A percentile compares a stretch with the other conserved stretches of the same genome.
Conservation (phyloP, 2,329 filamentous ascomycete genomes). For the Fusarium sp. region DNA sequence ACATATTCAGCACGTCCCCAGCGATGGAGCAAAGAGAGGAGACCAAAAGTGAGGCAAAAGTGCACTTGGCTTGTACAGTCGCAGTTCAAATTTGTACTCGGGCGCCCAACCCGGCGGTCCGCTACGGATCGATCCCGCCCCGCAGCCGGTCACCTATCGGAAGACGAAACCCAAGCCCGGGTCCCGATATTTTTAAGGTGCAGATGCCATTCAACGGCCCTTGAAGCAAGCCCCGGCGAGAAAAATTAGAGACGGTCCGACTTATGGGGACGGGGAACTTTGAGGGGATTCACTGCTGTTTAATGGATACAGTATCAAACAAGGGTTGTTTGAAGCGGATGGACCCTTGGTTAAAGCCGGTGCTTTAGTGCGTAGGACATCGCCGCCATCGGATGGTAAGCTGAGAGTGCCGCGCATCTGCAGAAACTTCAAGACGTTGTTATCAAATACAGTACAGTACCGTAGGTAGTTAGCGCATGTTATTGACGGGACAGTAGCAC, state of each 20-base stretch:
- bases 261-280: slow-evolving; percentile 19
- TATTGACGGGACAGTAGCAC: not conserved
- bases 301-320: slow-evolving; percentile 25
- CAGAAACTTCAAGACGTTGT: slow-evolving; percentile 20
- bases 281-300: slow-evolving; percentile 6
- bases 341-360: slow-evolving; percentile 14
- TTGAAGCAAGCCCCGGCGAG: slow-evolving; percentile 20
- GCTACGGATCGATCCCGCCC: slow-evolving; percentile 41
- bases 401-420: slow-evolving; percentile 23
- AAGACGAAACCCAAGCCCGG: slow-evolving; percentile 17
- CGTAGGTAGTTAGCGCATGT: not conserved
- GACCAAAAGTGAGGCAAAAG: slow-evolving; percentile 12
- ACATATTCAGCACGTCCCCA: slow-evolving; percentile 12
- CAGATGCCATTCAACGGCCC: slow-evolving; percentile 25
- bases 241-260: slow-evolving; percentile 31
- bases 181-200: slow-evolving; percentile 20
- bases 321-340: slow-evolving; percentile 15
- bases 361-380: not conserved
- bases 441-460: no score
- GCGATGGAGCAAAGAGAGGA: slow-evolving; percentile 4
- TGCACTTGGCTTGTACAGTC: slow-evolving; percentile 3
- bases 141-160: slow-evolving; percentile 29
- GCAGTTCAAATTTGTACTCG: slow-evolving; percentile 9
- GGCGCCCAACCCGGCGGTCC: slow-evolving; percentile 35
- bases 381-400: slow-evolving; percentile 15